Conservation (phyloP, 306 rosid genomes). For the Oxytropis ochrocephala region DNA sequence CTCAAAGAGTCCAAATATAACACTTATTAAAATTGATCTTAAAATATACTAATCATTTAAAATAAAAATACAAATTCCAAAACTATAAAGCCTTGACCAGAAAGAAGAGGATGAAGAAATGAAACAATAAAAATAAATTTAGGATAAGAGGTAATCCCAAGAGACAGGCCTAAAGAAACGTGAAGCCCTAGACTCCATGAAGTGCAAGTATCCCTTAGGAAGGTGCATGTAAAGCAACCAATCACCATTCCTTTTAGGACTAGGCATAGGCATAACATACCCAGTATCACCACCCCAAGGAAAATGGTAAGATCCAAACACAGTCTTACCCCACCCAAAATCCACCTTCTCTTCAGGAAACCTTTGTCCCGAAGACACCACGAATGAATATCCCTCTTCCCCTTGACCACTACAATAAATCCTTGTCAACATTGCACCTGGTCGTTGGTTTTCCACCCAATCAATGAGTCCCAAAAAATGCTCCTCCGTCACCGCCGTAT, state of each 20-base stretch:
- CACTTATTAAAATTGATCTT: too few species aligned
- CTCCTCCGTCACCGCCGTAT: conserved; percentile 34
- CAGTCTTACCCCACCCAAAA: conserved; percentile 64
- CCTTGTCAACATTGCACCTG: conserved; percentile 29
- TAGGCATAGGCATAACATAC: conserved; percentile 81
- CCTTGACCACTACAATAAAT: conserved; percentile 20
- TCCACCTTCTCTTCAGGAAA: conserved; percentile 45
- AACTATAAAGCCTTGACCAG: too few species aligned
- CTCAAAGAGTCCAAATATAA: too few species aligned
- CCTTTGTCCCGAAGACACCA: conserved; percentile 65
- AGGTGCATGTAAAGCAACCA: conserved; percentile 76
- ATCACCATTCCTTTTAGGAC: conserved; percentile 46
- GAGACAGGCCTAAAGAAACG: conserved; percentile 45
- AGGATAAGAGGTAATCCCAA: conserved; percentile 21
- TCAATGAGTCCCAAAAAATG: conserved; percentile 65
- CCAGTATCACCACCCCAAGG: conserved; percentile 66
- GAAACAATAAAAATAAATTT: too few species aligned
- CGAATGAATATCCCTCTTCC: conserved; percentile 38
- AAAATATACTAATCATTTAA: too few species aligned
- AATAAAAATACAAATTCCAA: too few species aligned
- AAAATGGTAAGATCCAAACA: conserved; percentile 68
- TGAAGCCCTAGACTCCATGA: conserved; percentile 41
- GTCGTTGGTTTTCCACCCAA: conserved; percentile 70
- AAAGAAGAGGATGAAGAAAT: too few species aligned
- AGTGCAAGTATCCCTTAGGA: conserved; percentile 25